Base-by-base conservation (phyloP, 345 rosid species). In the Orychophragmus violaceus region DNA sequence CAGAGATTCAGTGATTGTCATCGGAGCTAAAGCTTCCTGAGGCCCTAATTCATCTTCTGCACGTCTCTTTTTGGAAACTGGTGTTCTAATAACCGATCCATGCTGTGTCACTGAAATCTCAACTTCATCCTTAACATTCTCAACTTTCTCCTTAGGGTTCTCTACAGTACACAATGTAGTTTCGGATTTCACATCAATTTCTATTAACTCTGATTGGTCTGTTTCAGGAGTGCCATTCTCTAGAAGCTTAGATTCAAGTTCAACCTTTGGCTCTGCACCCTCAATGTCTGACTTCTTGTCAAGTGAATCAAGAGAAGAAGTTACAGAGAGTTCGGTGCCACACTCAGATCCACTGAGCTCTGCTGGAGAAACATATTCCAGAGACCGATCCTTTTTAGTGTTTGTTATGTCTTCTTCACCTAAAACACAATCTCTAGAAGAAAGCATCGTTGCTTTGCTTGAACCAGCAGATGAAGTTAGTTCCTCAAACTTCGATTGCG, bases 281-380 rank as follows among this genome's bases (percentile, higher is more conserved):
- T 83, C 90, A 73, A 28, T 62, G 66, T 93, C 95, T 35, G 76
- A 84, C 74, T 62, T 74, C 58, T 46, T 70, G 71, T 88, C 91
- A 21, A 95, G 87, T 68, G 95, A 85, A 72, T 88, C 99, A 39
- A 93, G 95, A 41, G 97, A 86, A 22, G 96, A 90, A 55, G 95
- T 77, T 59, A 93, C 82, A 68, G 97, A 90, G 42, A 93, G 95
- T 70, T 90, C 96, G 1, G 96, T 85, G 60, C 96, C 92, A 68
- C 98, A 85, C 69, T 93, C 98, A 60, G 98, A 92, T 25, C 82
- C 86, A 70, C 79, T 80, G 51, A 66, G 62, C 58, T 77, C 87
- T 39, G 44, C 78, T 77, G 68, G 74, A 17, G 67, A 12, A 58
- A 66, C 63, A 55, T 72, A 75, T 75, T 80, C 97, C 37, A 68